A percentile compares a stretch with the other conserved stretches of the same genome.
phyloP scores from a whole-genome alignment of 345 rosid species.

The Anastatica hierochuntica region DNA sequence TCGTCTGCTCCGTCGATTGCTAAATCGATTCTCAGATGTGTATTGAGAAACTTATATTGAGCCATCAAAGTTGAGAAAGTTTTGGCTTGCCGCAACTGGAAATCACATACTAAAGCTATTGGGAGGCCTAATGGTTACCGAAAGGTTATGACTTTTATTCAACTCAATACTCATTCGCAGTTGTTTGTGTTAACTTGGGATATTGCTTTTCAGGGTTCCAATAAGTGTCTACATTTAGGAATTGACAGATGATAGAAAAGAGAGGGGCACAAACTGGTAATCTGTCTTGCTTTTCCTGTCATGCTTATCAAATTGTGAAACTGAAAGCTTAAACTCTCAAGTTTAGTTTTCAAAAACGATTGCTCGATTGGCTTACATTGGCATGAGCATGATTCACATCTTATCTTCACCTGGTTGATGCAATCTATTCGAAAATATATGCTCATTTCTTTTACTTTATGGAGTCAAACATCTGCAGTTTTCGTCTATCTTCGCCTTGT shows the following conservation, averaged over 20 bases:
- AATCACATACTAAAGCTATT: conserved; percentile 57
- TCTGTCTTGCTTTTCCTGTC: no score
- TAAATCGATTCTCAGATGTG: conserved; percentile 66
- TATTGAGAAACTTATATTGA: no score
- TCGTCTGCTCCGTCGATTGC: conserved; percentile 99
- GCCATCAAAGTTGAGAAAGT: no score
- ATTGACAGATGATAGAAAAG: no score
- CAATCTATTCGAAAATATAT: conserved; percentile 69
- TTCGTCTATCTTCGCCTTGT: conserved; percentile 1
- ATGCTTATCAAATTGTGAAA: conserved; percentile 20
- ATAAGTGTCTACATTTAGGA: no score
- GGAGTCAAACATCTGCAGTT: background rate
- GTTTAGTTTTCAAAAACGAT: background rate
- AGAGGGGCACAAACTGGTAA: no score
- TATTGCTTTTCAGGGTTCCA: no score
- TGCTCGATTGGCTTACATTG: conserved; percentile 3
- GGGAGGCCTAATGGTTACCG: conserved; percentile 91
- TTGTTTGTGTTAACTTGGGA: background rate
- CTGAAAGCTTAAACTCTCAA: no score
- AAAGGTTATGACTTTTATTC: conserved; percentile 36
- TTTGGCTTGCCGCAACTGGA: conserved; percentile 74
- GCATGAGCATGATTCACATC: conserved; percentile 4
- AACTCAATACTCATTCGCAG: background rate
- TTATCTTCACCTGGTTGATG: conserved; percentile 27
- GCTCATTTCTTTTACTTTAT: conserved; percentile 24